Percentiles rank a stretch among this genome's conserved stretches.
Conservation (phyloP, 2,329 filamentous ascomycete species). For the Xylariaceae sp. region DNA sequence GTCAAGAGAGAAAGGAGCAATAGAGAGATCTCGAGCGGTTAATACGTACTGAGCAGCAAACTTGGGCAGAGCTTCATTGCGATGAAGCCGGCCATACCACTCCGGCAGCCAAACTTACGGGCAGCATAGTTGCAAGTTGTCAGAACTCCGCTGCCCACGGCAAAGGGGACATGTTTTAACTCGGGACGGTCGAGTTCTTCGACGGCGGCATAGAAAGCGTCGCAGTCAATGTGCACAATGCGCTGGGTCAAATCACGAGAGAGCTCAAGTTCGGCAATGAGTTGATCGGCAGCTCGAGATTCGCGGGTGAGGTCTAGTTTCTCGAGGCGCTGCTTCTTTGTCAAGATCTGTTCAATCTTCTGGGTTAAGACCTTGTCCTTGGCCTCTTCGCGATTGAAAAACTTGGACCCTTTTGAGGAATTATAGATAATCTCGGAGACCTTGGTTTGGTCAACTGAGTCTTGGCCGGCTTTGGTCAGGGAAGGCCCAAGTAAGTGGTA, state of each 20-base stretch:
- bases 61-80: constrained; percentile 90
- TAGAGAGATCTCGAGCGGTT: not conserved
- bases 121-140: constrained; percentile 82
- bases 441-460: constrained; percentile 87
- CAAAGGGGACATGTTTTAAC: constrained; percentile 81
- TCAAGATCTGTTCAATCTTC: constrained; percentile 77
- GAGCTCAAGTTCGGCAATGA: constrained; percentile 74
- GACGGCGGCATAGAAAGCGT: constrained; percentile 95
- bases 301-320: constrained; percentile 70
- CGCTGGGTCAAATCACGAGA: constrained; percentile 76
- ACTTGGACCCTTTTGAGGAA: constrained; percentile 93
- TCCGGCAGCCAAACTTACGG: constrained; percentile 82
- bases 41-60: constrained; percentile 55
- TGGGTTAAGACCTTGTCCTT: constrained; percentile 77
- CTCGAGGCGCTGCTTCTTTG: constrained; percentile 71
- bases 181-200: constrained; percentile 82
- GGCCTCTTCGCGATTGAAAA: constrained; percentile 84
- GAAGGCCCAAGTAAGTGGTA: constrained; percentile 88
- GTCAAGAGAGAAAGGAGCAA: not conserved
- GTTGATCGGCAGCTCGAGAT: constrained; percentile 71
- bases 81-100: constrained; percentile 94
- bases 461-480: constrained; percentile 88
- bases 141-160: constrained; percentile 69
- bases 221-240: constrained; percentile 91
- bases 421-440: constrained; percentile 97